A percentile compares a stretch with the other conserved stretches of the same genome.
Conservation (phyloP, 78 protist genomes). For the Salpingoeca rosetta region DNA sequence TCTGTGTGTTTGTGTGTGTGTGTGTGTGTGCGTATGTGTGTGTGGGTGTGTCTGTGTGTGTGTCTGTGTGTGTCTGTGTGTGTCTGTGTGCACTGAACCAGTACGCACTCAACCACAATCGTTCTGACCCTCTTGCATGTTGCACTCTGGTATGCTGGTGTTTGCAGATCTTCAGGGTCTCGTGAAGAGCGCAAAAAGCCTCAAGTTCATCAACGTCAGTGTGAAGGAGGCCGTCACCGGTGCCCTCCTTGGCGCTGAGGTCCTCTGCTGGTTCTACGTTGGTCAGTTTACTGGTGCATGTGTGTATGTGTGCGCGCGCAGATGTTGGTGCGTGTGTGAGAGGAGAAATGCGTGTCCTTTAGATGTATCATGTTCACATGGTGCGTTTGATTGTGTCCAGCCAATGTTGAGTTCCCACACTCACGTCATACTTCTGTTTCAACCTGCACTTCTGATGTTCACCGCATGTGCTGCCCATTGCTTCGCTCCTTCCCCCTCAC, state of each 20-base stretch:
- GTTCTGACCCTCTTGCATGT: neutral
- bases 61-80: neutral
- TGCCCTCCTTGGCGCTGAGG: neutral
- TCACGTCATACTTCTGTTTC: neutral
- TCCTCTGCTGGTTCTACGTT: neutral
- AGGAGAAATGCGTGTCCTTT: no score
- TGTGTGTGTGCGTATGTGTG: no score
- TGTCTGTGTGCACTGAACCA: neutral
- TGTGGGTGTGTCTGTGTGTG: neutral
- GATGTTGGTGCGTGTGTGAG: no score
- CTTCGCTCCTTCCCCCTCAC: no score
- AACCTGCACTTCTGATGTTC: neutral
- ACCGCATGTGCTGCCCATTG: neutral
- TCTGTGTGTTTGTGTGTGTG: neutral
- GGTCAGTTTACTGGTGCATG: no score
- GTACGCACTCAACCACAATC: neutral
- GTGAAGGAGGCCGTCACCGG: neutral
- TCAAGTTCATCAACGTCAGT: neutral
- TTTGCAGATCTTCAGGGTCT: neutral
- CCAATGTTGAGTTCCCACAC: no score
- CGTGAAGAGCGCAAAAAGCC: neutral
- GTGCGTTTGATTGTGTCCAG: no score
- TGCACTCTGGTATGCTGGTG: neutral
- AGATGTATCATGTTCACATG: no score
- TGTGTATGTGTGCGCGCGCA: no score